Base-by-base conservation (phyloP, 495 filamentous ascomycete genomes). In the Lepidopterella palustris region DNA sequence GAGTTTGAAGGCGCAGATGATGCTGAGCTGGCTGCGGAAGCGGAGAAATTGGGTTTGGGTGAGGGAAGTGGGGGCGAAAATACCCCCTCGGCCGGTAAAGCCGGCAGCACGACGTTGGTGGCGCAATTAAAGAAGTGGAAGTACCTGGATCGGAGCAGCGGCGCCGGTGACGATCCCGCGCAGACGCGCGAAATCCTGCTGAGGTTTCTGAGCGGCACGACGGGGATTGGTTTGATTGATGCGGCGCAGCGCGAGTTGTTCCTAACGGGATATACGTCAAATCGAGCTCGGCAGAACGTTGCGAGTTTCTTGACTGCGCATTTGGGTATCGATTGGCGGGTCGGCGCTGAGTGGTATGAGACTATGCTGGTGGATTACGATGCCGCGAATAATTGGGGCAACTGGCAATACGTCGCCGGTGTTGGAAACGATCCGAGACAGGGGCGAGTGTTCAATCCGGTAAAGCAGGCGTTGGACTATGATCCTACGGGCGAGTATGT, bases 301-400 rank as follows among this genome's bases (percentile, higher is more conserved):
- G 87, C 84, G 0, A 81, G 76, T 28, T 90, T 86, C 68, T 74
- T 89, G n/a, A 68, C 84, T 11, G 87, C 87, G 62, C 84, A 87
- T 61, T 73, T 89, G 10, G 72, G 76, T n/a, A 78, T 90, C 25
- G 87, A 89, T 74, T 90, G 87, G 87, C 78, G 85, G 6, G 73
- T 87, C 24, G 87, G 87, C 4, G 87, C 84, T 3, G 87, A 90
- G 69, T 90, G 86, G 86, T 89, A 88, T 68, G 87, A 89, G 68
- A 78, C 76, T 60, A 66, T 84, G 57, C 78, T 89, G 10, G 74
- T 82, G 28, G 87, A 89, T 66, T 89, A 89, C 68, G 87, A 90
- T 61, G 74, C 86, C 10, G 79, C 78, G 31, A 83, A 76, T 48
- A 89, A 90, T 67, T 90, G 85, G 85, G 82, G 82, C 35, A 89